Percentiles rank a stretch among this genome's conserved stretches.
Conservation (phyloP, 805 yeast species). For the Lachancea kluyveri region DNA sequence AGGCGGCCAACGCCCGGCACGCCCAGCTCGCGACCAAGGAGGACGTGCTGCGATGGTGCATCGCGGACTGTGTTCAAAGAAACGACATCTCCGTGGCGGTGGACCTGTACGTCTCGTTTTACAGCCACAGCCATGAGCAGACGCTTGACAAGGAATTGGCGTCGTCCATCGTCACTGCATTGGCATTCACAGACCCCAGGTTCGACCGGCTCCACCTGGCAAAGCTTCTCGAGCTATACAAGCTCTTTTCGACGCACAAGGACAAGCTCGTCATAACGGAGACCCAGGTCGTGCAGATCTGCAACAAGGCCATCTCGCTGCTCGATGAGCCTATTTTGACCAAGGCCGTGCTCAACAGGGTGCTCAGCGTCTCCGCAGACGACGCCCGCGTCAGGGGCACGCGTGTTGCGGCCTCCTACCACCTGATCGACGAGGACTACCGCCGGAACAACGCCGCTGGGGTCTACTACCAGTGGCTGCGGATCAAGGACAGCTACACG, state of each 20-base stretch:
- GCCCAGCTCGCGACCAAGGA: not conserved
- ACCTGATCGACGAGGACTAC: slow-evolving; percentile 18
- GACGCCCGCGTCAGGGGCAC: too few relatives aligned
- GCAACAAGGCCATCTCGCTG: slow-evolving; percentile 19
- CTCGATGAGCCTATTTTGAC: slow-evolving; percentile 10
- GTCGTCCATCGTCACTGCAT: slow-evolving; percentile 11
- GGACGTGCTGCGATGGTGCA: slow-evolving; percentile 14
- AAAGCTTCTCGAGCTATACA: slow-evolving; percentile 11
- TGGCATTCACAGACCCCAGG: slow-evolving; percentile 20
- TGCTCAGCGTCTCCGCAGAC: too few relatives aligned
- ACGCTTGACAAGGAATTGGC: slow-evolving; percentile 7
- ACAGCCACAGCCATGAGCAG: slow-evolving; percentile 9
- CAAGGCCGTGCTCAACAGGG: slow-evolving; percentile 12
- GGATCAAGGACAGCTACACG: slow-evolving; percentile 13
- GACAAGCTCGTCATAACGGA: slow-evolving; percentile 7
- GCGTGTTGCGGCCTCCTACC: slow-evolving; percentile 21
- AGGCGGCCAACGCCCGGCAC: too few relatives aligned
- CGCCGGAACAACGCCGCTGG: slow-evolving; percentile 22
- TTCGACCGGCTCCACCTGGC: slow-evolving; percentile 15
- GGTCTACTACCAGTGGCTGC: slow-evolving; percentile 19
- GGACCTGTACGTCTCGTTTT: slow-evolving; percentile 18
- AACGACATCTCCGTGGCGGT: slow-evolving; percentile 17
- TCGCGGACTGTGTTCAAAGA: slow-evolving; percentile 13
- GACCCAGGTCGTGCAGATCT: slow-evolving; percentile 15
- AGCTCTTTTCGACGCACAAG: slow-evolving; percentile 6